Evolutionary conservation across 2,329 filamentous ascomycete genomes (phyloP), one percentile per base, ranked within the genome.

Genomic region (Venturia nashicola): DNA sequence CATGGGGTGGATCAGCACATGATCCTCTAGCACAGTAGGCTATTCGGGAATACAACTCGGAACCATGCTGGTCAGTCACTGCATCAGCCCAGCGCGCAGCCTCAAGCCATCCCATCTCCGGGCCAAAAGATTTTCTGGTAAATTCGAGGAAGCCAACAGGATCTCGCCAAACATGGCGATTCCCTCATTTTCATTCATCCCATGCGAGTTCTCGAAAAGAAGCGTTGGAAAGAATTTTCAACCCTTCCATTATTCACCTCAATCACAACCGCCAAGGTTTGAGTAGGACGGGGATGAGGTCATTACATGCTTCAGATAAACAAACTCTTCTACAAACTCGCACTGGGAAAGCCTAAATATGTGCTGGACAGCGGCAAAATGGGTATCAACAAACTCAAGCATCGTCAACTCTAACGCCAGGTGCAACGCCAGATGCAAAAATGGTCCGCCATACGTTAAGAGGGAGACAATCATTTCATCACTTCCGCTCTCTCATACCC

Each of bases 401-500:
- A 57, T 34, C 27, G 18, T 34, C 27, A 57, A 34, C 51, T 36
- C 51, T 32, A 34, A 23, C 48, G 27, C 48, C 27, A n/a, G 6
- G 5, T 34, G 32, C 48, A 36, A 27, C 51, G 32, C 51, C 32
- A 20, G 8, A 11, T 36, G 32, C 51, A 36, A 27, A 9, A 36
- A 57, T n/a, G 51, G 6, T 18, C 51, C 16, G 11, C 51, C 32
- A 8, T 7, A 4, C 9, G 12, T n/a, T 16, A 57, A 34, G 51
- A 36, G 27, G 36, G 27, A 36, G 7, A 36, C 4, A 36, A 36
- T 8, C 51, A 14, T 6, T 32, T 2, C 20, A 51, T 60, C 36
- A 60, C 43, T 64, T 59, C 2, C 65, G 59, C 39, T 66, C 63
- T 20, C 65, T 65, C 27, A 65, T 61, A 6, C 40, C 59, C 1